Conservation (phyloP, 768 basidiomycete species). For the Boletus rubroflammeus region DNA sequence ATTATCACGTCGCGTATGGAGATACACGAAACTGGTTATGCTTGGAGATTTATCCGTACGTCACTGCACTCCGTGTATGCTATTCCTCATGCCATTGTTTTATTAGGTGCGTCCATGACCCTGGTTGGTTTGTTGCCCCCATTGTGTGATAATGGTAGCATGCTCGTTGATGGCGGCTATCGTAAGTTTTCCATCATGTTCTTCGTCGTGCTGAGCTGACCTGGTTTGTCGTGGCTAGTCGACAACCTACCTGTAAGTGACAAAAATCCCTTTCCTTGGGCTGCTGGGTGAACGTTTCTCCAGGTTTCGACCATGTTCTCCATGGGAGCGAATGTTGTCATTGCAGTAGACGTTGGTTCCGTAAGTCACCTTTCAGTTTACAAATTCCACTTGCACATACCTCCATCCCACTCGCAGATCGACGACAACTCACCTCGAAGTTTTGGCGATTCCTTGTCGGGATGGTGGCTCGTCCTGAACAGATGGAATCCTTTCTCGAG, state of each 20-base stretch:
- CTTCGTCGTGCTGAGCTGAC: slow-evolving; percentile 10
- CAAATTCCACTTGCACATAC: neutral
- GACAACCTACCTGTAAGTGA: slow-evolving; percentile 79
- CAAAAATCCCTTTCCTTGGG: neutral
- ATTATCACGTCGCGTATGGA: slow-evolving; percentile 97
- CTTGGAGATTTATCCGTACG: slow-evolving; percentile 89
- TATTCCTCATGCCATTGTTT: slow-evolving; percentile 5
- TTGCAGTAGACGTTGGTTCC: slow-evolving; percentile 91
- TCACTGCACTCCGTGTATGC: neutral
- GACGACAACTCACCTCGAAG: slow-evolving; percentile 95
- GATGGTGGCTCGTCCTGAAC: slow-evolving; percentile 94
- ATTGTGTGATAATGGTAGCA: slow-evolving; percentile 88
- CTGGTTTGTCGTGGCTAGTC: slow-evolving; percentile 40
- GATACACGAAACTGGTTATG: slow-evolving; percentile 97
- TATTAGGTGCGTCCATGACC: slow-evolving; percentile 90
- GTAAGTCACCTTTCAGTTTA: slow-evolving; percentile 42
- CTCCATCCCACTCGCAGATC: slow-evolving; percentile 35
- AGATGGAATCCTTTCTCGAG: slow-evolving; percentile 89
- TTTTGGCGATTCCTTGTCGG: slow-evolving; percentile 93
- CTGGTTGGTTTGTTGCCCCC: slow-evolving; percentile 93
- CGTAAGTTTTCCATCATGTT: slow-evolving; percentile 44
- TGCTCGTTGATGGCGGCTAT: slow-evolving; percentile 89
- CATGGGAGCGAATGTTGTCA: slow-evolving; percentile 85
- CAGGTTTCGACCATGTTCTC: slow-evolving; percentile 89
- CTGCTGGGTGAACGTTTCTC: neutral